These are phyloP conservation scores for Jaenimonas drosophilae DNA, from an alignment of 208 protist species.

Conservation along the genomic window DNA sequence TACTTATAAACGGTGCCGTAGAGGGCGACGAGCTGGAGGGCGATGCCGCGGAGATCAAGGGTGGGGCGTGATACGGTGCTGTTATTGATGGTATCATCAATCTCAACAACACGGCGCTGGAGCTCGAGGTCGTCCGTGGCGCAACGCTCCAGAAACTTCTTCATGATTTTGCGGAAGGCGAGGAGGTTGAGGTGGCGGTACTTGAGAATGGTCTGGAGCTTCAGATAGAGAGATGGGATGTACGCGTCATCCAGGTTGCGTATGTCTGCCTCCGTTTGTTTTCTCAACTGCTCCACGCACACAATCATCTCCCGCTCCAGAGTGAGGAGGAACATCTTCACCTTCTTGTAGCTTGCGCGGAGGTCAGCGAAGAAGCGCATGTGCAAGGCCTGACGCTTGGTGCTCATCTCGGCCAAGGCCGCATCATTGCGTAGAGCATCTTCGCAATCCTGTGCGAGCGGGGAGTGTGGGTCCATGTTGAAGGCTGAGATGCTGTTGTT, in stretches of 20 bases:
- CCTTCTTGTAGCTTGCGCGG: slow-evolving; percentile 36
- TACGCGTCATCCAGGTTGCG: slow-evolving; percentile 18
- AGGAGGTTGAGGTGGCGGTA: slow-evolving; percentile 68
- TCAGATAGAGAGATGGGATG: slow-evolving; percentile 59
- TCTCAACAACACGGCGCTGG: slow-evolving; percentile 27
- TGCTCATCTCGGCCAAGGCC: slow-evolving; percentile 15
- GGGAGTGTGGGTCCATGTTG: slow-evolving; percentile 10
- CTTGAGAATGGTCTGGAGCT: slow-evolving; percentile 44
- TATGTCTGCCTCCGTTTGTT: slow-evolving; percentile 49
- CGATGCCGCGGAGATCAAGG: slow-evolving; percentile 45
- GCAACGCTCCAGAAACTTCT: slow-evolving; percentile 75
- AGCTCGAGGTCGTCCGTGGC: slow-evolving; percentile 58
- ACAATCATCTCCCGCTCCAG: slow-evolving; percentile 34
- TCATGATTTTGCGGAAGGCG: slow-evolving; percentile 66
- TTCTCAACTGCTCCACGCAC: slow-evolving; percentile 26
- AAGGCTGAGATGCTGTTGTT: too few species aligned
- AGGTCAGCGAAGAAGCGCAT: slow-evolving; percentile 60
- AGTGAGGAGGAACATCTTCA: slow-evolving; percentile 35
- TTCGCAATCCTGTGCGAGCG: slow-evolving; percentile 8
- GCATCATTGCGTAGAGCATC: slow-evolving; percentile 4
- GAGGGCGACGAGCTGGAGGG: slow-evolving; percentile 50
- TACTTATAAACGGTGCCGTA: slow-evolving; percentile 66
- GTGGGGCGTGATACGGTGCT: slow-evolving; percentile 41
- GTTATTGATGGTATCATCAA: slow-evolving; percentile 40
- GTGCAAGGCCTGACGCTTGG: slow-evolving; percentile 25